Base-by-base conservation (phyloP, 192 early-diverging fungal species). In the Coemansia umbellata region DNA sequence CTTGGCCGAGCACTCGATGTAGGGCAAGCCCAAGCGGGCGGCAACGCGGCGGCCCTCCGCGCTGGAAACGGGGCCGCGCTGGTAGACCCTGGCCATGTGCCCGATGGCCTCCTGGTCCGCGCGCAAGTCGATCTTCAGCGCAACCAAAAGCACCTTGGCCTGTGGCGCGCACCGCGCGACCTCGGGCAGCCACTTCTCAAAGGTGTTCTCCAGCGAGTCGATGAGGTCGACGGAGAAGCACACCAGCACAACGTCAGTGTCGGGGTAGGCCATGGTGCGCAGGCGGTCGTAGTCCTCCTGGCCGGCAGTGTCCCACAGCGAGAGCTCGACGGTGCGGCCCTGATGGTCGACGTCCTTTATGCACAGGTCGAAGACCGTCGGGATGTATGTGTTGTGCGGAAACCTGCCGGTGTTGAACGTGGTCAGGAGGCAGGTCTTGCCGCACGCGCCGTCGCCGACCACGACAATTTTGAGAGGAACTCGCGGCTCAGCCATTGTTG, bases 251-350 rank as follows among this genome's bases (percentile, higher is more conserved):
- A 92, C 87, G 74, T 93, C 82, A 7, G 91, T 85, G 58, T 89
- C 91, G 11, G 91, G 86, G 64, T 95, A 97, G 17, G 87, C 88
- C 43, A 95, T 78, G 14, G 88, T 85, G 31, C 93, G 85, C 50
- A 97, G 73, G 50, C 91, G 87, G 77, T 95, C 92, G 66, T 93
- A 94, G 65, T 97, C 94, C 78, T 95, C 91, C 54, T 92, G 91
- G 44, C 93, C 55, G 45, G 93, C 92, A 50, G 93, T 95, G 84
- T 97, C 94, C 91, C 92, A 97, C 19, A 95, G 69, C 23, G 86
- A 87, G 11, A 97, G 75, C 66, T 94, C 87, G 24, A 94, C 86
- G 23, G 69, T 79, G 64, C 84, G 85, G 58, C 85, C 87, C 67
- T 94, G 88, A 32, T 87, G 82, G 48, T 87, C 80, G 41, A 95